A percentile compares a stretch with the other conserved stretches of the same genome.
These are phyloP conservation scores for Hibiscus mutabilis DNA, from an alignment of 345 rosid species.

Conservation along the genomic window DNA sequence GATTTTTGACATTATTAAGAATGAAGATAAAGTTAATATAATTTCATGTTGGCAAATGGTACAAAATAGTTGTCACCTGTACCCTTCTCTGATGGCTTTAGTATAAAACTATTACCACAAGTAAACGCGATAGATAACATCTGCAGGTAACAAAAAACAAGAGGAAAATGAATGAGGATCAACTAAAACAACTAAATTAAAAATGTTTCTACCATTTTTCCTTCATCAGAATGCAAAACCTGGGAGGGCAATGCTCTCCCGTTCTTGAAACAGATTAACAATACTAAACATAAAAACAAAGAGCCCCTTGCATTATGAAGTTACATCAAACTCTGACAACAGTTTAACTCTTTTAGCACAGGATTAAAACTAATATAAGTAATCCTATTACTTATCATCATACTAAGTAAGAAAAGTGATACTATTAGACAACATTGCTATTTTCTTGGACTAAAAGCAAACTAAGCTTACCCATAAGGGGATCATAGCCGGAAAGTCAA, in stretches of 20 bases:
- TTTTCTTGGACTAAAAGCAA: not conserved
- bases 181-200: not conserved
- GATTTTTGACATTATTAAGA: no score
- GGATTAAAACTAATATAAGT: not conserved
- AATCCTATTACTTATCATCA: not conserved
- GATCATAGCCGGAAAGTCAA: slow-evolving; percentile 98
- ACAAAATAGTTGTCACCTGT: no score
- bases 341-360: not conserved
- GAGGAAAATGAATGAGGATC: not conserved
- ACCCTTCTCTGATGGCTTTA: slow-evolving; percentile 98
- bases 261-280: no score
- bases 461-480: slow-evolving; percentile 84
- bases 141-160: slow-evolving; percentile 25
- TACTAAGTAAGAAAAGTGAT: not conserved
- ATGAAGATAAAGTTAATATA: no score
- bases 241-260: no score
- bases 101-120: slow-evolving; percentile 85
- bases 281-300: not conserved
- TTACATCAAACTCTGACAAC: not conserved
- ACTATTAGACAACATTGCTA: not conserved
- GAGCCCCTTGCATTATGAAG: not conserved
- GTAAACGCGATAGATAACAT: slow-evolving; percentile 94
- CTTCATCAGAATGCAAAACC: no score
- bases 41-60: no score
- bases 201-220: no score